Evolutionary conservation across 176 grass and related monocot genomes (phyloP).

Genomic region (Ensete ventricosum): DNA sequence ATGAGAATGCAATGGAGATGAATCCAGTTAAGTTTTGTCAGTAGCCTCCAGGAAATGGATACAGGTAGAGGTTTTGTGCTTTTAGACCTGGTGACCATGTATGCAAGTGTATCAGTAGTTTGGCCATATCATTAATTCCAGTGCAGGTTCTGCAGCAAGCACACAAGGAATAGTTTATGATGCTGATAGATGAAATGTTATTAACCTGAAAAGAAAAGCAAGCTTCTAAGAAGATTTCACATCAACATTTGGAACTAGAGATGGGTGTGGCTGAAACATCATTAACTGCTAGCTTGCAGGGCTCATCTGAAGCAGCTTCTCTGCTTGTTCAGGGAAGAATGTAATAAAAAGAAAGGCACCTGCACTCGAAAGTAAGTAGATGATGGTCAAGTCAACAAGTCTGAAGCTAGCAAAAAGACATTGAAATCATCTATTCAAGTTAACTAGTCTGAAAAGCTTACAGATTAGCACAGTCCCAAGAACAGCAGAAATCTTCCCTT

Average conservation of each 20-base stretch:
- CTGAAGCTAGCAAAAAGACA: neutral
- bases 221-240: neutral
- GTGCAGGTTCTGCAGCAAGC: too few relatives aligned
- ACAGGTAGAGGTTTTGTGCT: too few relatives aligned
- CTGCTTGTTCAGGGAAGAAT: conserved; percentile 85
- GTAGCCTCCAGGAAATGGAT: too few relatives aligned
- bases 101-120: too few relatives aligned
- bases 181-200: too few relatives aligned
- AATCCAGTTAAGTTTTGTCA: too few relatives aligned
- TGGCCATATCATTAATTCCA: too few relatives aligned
- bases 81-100: too few relatives aligned
- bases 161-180: too few relatives aligned
- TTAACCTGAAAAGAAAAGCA: neutral
- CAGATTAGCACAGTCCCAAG: conserved; percentile 80
- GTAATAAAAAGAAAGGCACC: conserved; percentile 79
- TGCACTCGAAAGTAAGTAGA: conserved; percentile 23
- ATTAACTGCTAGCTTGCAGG: conserved; percentile 29
- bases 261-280: too few relatives aligned
- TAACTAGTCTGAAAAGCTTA: conserved; percentile 20
- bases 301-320: conserved; percentile 70
- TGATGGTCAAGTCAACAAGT: neutral
- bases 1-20: too few relatives aligned
- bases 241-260: too few relatives aligned
- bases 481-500: conserved; percentile 86
- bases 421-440: neutral